A percentile compares a stretch with the other conserved stretches of the same genome.
phyloP scores from a whole-genome alignment of 1,284 basidiomycete species.

The Cryptococcus jaspeensis region DNA sequence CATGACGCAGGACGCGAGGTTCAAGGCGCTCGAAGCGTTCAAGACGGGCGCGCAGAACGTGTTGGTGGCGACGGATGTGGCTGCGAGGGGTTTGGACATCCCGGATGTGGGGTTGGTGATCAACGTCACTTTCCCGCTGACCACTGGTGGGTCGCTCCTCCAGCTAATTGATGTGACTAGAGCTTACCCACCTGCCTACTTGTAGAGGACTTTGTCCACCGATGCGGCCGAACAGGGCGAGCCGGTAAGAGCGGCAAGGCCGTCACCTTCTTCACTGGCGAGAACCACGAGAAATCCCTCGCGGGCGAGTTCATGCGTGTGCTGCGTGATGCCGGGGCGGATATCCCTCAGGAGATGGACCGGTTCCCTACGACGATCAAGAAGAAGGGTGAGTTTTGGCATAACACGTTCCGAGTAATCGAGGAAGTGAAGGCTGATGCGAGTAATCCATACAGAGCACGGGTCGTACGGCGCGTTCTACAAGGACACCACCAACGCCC shows the following conservation, averaged over 20 bases:
- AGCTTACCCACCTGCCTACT: background rate
- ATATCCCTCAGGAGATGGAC: constrained; percentile 68
- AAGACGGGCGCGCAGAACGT: constrained; percentile 79
- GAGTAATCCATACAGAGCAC: constrained; percentile 35
- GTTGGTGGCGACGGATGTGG: constrained; percentile 96
- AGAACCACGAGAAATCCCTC: constrained; percentile 76
- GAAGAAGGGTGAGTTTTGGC: constrained; percentile 67
- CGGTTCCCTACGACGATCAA: constrained; percentile 97
- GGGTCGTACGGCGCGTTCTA: constrained; percentile 66
- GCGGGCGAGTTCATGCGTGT: constrained; percentile 94
- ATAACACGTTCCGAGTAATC: background rate
- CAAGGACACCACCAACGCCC: constrained; percentile 70
- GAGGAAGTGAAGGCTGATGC: background rate
- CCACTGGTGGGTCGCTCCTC: constrained; percentile 63
- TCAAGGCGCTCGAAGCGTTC: constrained; percentile 85
- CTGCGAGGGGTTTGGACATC: constrained; percentile 94
- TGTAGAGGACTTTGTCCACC: constrained; percentile 80
- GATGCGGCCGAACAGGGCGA: constrained; percentile 93
- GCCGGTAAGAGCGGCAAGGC: constrained; percentile 88
- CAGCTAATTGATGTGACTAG: background rate
- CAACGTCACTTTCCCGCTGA: constrained; percentile 97
- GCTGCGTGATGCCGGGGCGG: constrained; percentile 78
- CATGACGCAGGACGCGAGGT: constrained; percentile 80
- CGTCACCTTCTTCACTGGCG: constrained; percentile 95
- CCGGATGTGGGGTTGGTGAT: constrained; percentile 89